Conservation (phyloP, 306 rosid species). For the Hippophae tibetana region DNA sequence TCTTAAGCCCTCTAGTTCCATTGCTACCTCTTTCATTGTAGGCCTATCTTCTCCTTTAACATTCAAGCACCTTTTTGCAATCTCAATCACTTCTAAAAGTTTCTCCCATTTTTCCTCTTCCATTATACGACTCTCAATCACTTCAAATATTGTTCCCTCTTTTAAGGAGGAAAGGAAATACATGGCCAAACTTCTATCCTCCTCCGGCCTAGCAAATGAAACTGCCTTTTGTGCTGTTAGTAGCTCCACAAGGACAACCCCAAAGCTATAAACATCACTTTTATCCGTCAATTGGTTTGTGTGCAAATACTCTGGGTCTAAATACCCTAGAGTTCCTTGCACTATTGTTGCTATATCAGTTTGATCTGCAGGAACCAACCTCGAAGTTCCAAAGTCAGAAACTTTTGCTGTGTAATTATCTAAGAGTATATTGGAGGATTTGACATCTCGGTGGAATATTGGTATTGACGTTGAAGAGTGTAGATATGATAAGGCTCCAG, state of each 20-base stretch:
- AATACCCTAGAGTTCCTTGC: not conserved
- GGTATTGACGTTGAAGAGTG: not conserved
- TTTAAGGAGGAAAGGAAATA: not conserved
- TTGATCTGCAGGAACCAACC: not conserved
- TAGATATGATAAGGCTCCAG: not conserved
- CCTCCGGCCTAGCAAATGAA: not conserved
- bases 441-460: not conserved
- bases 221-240: not conserved
- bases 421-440: not conserved
- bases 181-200: not conserved
- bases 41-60: not conserved
- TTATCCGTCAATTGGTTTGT: not conserved
- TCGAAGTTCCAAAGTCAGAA: not conserved
- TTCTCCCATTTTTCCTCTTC: not conserved
- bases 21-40: not conserved
- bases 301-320: not conserved
- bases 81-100: not conserved
- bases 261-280: not conserved
- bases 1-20: not conserved
- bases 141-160: not conserved
- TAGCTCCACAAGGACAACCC: not conserved
- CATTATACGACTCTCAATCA: not conserved
- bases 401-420: not conserved
- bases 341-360: not conserved
- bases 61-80: conserved; percentile 1